Percentiles rank a stretch among this genome's conserved stretches.
These are phyloP conservation scores for Lotmaria passim DNA, from an alignment of 208 protist species.

Conservation along the genomic window DNA sequence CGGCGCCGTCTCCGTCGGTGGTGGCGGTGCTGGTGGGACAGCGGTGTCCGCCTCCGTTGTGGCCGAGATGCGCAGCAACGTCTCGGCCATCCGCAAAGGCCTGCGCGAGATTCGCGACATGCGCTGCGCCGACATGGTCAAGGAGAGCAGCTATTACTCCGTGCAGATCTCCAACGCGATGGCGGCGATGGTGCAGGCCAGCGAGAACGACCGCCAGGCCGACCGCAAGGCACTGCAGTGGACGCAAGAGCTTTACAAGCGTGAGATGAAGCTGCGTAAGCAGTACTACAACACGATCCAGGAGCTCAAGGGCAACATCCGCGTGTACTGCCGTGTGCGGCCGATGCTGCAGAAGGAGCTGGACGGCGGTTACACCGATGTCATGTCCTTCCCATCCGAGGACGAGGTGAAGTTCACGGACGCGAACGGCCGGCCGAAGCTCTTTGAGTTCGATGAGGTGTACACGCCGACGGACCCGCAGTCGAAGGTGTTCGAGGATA, in stretches of 20 bases:
- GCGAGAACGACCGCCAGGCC: constrained; percentile 64
- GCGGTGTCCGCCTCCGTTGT: constrained; percentile 31
- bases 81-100: constrained; percentile 59
- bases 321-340: constrained; percentile 94
- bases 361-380: constrained; percentile 66
- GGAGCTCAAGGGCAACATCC: constrained; percentile 94
- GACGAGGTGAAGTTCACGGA: constrained; percentile 88
- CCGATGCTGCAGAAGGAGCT: constrained; percentile 87
- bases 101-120: constrained; percentile 78
- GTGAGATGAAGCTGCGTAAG: constrained; percentile 92
- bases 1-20: constrained; percentile 24
- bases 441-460: constrained; percentile 94
- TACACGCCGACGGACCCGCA: constrained; percentile 82
- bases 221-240: constrained; percentile 84
- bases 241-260: constrained; percentile 92
- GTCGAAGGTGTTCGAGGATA: constrained; percentile 91
- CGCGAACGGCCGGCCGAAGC: constrained; percentile 73
- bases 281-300: constrained; percentile 94
- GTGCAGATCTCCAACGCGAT: constrained; percentile 76
- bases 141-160: constrained; percentile 68
- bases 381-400: constrained; percentile 80
- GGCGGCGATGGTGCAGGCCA: constrained; percentile 76
- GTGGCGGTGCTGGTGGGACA: background rate
- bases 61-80: constrained; percentile 64
- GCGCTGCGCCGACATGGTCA: constrained; percentile 62